Base-by-base conservation (phyloP, 2,329 filamentous ascomycete genomes). In the Epichloe scottii region DNA sequence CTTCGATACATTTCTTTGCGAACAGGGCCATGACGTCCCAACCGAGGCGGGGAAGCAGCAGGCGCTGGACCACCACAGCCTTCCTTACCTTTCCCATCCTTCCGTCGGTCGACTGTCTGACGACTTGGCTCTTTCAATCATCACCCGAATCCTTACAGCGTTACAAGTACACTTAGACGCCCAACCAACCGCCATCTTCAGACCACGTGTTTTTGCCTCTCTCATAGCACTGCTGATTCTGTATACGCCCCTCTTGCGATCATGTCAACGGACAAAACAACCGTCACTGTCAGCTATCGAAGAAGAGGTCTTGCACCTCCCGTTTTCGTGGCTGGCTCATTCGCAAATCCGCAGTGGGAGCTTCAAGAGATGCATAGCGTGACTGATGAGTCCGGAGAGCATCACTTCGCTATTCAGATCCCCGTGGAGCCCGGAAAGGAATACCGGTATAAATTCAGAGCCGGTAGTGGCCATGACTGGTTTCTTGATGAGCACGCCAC, bases 381-480 rank as follows among this genome's bases (percentile, higher is more conserved):
- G 4, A 68, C 69, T 33, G 71, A 75, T 10, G 66, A 72, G 4
- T 68, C 75, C 37, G 77, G 75, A n/a, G 70, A 82, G 50, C 68
- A 79, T 52, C 61, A 74, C 12, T 89, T 86, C 61, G 71, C 66
- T 42, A 79, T 79, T 52, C 66, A 72, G 1, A 71, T 87, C 43
- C 63, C 73, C 37, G 71, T 77, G 7, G 70, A 78, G 17, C 69
- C 76, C 21, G 77, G 76, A 21, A 74, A 77, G 45, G 75, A 79
- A 52, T 79, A 87, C 56, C 81, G 86, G 59, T 90, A 89, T 74
- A 89, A 88, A 66, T 85, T 89, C 58, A 77, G 83, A 33, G 69
- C 85, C 37, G 84, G 84, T 10, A 63, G 73, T 19, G 79, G 78
- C 46, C 77, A 86, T 56, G 86, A 81, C 79, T 87, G 84, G 84